phyloP scores from a whole-genome alignment of 106 monocot genomes.

The Xerophyta viscosa region DNA sequence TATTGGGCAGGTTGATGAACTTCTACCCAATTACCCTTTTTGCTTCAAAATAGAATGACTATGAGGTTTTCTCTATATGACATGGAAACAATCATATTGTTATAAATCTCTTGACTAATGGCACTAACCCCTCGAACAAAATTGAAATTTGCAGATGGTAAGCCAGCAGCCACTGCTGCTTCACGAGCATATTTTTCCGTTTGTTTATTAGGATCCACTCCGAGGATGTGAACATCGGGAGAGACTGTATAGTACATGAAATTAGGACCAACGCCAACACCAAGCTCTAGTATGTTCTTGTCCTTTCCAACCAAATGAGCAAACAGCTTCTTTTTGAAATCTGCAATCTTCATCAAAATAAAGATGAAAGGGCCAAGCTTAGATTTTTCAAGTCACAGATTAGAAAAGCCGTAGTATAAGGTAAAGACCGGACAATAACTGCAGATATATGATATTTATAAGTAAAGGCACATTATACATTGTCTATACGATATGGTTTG shows the following conservation, averaged over 20 bases:
- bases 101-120: no score
- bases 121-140: slow-evolving; percentile 67
- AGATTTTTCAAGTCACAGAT: neutral
- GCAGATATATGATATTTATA: no score
- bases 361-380: neutral
- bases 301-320: slow-evolving; percentile 16
- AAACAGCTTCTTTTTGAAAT: slow-evolving; percentile 60
- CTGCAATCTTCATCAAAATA: slow-evolving; percentile 49
- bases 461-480: no score
- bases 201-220: slow-evolving; percentile 70
- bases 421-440: no score
- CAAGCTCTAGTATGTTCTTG: slow-evolving; percentile 72
- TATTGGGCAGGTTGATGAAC: no score
- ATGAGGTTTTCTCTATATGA: no score
- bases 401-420: no score
- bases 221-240: slow-evolving; percentile 26
- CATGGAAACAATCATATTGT: no score
- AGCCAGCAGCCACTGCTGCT: slow-evolving; percentile 41
- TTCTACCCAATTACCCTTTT: no score
- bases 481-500: no score
- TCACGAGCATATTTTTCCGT: slow-evolving; percentile 75
- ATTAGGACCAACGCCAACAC: slow-evolving; percentile 84
- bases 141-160: slow-evolving; percentile 43
- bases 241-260: slow-evolving; percentile 60
- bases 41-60: no score